These are phyloP conservation scores for Ceratobasidium papillatum DNA, from an alignment of 1,284 basidiomycete genomes.

Conservation along the genomic window DNA sequence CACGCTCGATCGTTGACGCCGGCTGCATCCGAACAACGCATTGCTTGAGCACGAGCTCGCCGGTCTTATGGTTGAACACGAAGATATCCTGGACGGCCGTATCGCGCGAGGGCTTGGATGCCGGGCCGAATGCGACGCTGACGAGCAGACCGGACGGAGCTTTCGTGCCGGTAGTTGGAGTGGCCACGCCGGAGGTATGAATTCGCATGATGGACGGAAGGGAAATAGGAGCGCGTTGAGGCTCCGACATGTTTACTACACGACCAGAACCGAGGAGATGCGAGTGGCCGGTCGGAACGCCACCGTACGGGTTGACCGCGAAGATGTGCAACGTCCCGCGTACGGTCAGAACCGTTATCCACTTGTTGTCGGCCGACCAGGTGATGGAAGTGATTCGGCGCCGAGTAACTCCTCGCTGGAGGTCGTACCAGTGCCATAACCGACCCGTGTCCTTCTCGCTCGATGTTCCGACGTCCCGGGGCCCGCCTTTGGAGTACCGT, in stretches of 20 bases:
- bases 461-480: background rate
- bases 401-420: constrained; percentile 74
- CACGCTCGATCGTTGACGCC: constrained; percentile 22
- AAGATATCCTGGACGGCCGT: constrained; percentile 54
- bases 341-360: constrained; percentile 71
- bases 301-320: constrained; percentile 78
- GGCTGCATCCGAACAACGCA: constrained; percentile 49
- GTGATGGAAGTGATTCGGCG: constrained; percentile 68
- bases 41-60: constrained; percentile 64
- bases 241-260: constrained; percentile 53
- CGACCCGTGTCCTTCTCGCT: constrained; percentile 48
- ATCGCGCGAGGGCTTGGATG: constrained; percentile 65
- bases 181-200: background rate
- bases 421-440: constrained; percentile 70
- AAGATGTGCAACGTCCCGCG: constrained; percentile 54
- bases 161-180: background rate
- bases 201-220: background rate
- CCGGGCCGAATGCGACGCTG: constrained; percentile 64
- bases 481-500: constrained; percentile 2
- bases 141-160: constrained; percentile 22
- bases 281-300: constrained; percentile 68
- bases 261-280: constrained; percentile 67
- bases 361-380: constrained; percentile 71
- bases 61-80: constrained; percentile 69
- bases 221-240: constrained; percentile 57